phyloP scores from a whole-genome alignment of 73 alveolate genomes.

The Paramecium sonneborni region DNA sequence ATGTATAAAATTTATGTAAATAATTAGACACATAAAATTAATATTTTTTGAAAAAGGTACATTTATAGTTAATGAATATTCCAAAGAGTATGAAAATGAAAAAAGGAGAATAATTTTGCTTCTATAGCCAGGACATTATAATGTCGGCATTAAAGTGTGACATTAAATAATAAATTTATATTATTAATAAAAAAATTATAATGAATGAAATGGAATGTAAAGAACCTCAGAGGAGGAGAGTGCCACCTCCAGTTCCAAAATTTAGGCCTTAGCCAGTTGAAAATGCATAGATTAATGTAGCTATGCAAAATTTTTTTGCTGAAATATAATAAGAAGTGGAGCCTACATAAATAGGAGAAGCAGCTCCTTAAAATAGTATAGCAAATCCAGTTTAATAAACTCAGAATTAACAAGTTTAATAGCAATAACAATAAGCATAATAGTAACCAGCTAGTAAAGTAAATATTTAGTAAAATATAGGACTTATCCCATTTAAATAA shows the following conservation, averaged over 20 bases:
- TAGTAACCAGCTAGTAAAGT: background rate
- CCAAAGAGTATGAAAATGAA: background rate
- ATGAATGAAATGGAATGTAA: background rate
- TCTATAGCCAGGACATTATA: background rate
- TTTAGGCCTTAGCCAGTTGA: background rate
- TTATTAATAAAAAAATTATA: background rate
- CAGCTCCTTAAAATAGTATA: background rate
- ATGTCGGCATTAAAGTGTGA: background rate
- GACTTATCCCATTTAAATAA: background rate
- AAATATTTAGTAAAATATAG: background rate
- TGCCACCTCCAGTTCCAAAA: conserved; percentile 47
- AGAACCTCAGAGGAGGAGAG: background rate
- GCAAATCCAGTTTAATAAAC: background rate
- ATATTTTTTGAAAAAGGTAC: background rate
- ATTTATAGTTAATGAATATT: background rate
- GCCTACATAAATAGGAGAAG: background rate
- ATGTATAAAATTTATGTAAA: background rate
- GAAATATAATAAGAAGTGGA: background rate
- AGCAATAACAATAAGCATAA: background rate
- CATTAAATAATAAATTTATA: background rate
- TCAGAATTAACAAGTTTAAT: background rate
- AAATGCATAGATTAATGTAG: background rate
- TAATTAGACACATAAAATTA: background rate
- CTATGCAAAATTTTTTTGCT: background rate
- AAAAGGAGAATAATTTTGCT: background rate